These are phyloP conservation scores for Farysia itapuensis DNA, from an alignment of 1,284 basidiomycete genomes.

Conservation along the genomic window DNA sequence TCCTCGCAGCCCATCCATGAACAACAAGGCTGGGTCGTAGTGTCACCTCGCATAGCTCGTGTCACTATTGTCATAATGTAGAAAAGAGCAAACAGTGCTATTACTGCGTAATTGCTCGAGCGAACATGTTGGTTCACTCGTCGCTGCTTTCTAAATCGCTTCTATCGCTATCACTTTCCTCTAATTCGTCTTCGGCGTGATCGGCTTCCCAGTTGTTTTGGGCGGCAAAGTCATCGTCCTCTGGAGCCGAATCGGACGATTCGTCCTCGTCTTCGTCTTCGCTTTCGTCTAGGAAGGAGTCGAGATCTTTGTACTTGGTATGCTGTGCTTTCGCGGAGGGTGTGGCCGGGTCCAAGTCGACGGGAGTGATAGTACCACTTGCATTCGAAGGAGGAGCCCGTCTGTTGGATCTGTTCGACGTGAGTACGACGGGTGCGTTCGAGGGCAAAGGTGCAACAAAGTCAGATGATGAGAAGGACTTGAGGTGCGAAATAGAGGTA, in stretches of 20 bases:
- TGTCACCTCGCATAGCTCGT: too few relatives aligned
- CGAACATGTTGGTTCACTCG: too few relatives aligned
- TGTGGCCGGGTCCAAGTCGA: slow-evolving; percentile 17
- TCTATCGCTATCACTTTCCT: too few relatives aligned
- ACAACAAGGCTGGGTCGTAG: not conserved
- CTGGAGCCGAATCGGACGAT: slow-evolving; percentile 38
- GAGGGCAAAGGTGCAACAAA: slow-evolving; percentile 3
- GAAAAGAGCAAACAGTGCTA: too few relatives aligned
- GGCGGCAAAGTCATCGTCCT: slow-evolving; percentile 40
- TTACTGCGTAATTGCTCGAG: too few relatives aligned
- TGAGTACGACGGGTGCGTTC: slow-evolving; percentile 6
- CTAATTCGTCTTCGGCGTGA: slow-evolving; percentile 10
- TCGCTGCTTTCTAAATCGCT: too few relatives aligned
- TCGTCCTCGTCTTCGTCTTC: slow-evolving; percentile 36
- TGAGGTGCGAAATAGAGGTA: slow-evolving; percentile 19
- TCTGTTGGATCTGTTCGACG: slow-evolving; percentile 2
- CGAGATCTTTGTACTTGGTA: slow-evolving; percentile 48
- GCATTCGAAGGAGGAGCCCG: slow-evolving; percentile 1
- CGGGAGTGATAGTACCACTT: slow-evolving; percentile 7
- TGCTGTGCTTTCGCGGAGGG: slow-evolving; percentile 4
- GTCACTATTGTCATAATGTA: too few relatives aligned
- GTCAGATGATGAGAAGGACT: slow-evolving; percentile 29
- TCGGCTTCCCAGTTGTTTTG: slow-evolving; percentile 9
- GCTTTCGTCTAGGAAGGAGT: slow-evolving; percentile 51
- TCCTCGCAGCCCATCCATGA: slow-evolving; percentile 21